Percentiles rank a stretch among this genome's conserved stretches.
Evolutionary conservation across 129 eudicot genomes (phyloP).

Genomic region (Rutidosis leptorrhynchoides): DNA sequence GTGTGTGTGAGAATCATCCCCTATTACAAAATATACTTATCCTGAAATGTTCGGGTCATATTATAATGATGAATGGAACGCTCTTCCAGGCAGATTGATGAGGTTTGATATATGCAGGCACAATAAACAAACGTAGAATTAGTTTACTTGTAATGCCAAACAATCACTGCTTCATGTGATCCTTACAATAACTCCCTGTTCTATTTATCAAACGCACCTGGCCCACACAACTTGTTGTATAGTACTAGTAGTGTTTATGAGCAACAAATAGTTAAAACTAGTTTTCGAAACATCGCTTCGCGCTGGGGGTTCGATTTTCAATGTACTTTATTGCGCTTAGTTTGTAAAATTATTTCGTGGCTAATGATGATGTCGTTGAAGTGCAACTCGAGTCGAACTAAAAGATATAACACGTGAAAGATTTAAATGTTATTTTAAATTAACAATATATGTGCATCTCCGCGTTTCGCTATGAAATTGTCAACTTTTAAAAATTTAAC

Average conservation of each 20-base stretch:
- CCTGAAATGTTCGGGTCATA: conserved; percentile 26
- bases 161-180: conserved; percentile 53
- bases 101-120: conserved; percentile 36
- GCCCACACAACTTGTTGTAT: conserved; percentile 25
- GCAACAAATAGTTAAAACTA: no score
- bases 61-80: conserved; percentile 46
- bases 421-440: no score
- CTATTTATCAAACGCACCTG: conserved; percentile 18
- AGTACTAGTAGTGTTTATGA: background rate
- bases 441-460: no score
- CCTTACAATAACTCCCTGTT: conserved; percentile 23
- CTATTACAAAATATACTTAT: conserved; percentile 5
- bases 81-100: conserved; percentile 62
- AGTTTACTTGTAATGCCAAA: conserved; percentile 22
- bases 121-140: conserved; percentile 2
- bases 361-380: no score
- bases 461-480: no score
- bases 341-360: no score
- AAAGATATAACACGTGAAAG: no score
- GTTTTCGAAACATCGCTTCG: no score
- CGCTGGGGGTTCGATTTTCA: no score
- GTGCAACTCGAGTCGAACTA: no score
- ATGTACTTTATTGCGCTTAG: no score
- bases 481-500: no score
- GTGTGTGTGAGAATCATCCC: background rate